A percentile compares a stretch with the other conserved stretches of the same genome.
These are phyloP conservation scores for Boletus huronensis DNA, from an alignment of 768 basidiomycete species.

Conservation along the genomic window DNA sequence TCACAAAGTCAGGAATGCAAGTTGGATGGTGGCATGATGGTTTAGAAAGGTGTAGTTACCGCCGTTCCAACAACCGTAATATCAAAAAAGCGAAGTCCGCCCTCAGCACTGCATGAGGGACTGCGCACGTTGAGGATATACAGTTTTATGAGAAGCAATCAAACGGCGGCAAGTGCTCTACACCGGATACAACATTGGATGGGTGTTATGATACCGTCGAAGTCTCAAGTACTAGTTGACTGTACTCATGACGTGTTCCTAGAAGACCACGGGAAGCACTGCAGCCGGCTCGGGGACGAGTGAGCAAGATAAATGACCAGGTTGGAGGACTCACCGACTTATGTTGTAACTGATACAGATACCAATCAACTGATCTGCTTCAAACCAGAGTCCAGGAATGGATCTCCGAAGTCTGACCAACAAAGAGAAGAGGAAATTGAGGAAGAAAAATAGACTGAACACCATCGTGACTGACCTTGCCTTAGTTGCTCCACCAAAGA, in stretches of 20 bases:
- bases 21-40: background rate
- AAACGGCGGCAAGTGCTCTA: background rate
- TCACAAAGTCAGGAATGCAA: background rate
- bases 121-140: background rate
- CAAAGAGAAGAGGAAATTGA: background rate
- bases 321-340: conserved; percentile 6
- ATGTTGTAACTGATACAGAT: background rate
- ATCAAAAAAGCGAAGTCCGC: background rate
- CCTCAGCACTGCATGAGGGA: background rate
- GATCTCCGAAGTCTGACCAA: conserved; percentile 51
- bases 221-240: background rate
- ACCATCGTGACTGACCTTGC: conserved; percentile 40
- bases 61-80: background rate
- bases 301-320: conserved; percentile 1
- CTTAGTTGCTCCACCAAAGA: conserved; percentile 49
- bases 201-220: background rate
- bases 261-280: background rate
- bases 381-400: conserved; percentile 41
- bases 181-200: conserved; percentile 2
- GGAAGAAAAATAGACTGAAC: background rate
- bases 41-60: background rate
- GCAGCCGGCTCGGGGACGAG: background rate
- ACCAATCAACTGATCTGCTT: conserved; percentile 25
- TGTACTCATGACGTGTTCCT: background rate
- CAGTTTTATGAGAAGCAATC: background rate